These are phyloP conservation scores for Nicotiana paniculata DNA, from an alignment of 257 asterid species.

Conservation along the genomic window DNA sequence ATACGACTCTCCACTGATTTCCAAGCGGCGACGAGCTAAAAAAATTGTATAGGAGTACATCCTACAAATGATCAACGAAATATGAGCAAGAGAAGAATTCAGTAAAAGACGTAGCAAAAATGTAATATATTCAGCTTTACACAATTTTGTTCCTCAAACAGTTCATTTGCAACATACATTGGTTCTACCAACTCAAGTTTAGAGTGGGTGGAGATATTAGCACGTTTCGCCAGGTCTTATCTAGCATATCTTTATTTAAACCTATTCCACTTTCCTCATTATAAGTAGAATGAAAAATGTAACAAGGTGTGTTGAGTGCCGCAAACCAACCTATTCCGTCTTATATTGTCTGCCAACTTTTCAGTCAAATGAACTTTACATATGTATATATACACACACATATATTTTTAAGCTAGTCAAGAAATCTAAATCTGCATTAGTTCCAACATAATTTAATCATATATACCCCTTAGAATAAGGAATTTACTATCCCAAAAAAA, in stretches of 20 bases:
- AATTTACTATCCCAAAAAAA: too few species aligned
- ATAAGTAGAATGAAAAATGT: neutral
- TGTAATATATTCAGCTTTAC: neutral
- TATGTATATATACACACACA: too few species aligned
- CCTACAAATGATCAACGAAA: slow-evolving; percentile 25
- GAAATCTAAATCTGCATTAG: neutral
- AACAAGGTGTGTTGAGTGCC: neutral
- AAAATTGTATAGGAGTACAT: slow-evolving; percentile 59
- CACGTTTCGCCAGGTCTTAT: neutral
- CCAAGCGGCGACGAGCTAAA: slow-evolving; percentile 56
- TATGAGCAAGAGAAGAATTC: neutral
- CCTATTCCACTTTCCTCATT: too few species aligned
- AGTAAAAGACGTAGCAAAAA: neutral
- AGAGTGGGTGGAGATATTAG: neutral
- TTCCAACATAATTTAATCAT: too few species aligned
- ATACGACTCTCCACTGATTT: slow-evolving; percentile 63
- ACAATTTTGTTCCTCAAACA: neutral
- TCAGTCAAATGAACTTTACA: neutral
- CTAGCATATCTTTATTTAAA: neutral
- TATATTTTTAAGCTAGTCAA: neutral
- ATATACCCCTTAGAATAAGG: too few species aligned
- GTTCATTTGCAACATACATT: neutral
- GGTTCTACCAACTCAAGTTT: neutral
- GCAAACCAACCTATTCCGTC: neutral
- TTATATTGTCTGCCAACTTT: neutral